Conservation (phyloP, 139 green algal genomes). For the Chlorella sp. region DNA sequence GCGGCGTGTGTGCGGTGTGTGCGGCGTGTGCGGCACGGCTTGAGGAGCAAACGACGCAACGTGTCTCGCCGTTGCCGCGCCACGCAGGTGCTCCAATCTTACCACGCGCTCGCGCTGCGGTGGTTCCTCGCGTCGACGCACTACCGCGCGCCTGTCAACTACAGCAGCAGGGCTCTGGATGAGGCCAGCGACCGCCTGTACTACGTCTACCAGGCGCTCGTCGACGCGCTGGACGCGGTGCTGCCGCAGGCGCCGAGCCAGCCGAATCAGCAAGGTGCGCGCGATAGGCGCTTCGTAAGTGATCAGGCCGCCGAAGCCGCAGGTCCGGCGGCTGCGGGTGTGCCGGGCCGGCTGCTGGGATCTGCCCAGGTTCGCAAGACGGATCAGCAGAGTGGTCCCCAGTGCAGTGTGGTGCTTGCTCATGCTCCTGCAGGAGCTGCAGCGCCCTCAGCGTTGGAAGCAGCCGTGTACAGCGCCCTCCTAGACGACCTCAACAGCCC, state of each 20-base stretch:
- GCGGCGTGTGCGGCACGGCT: too few relatives aligned
- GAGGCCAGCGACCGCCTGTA: constrained; percentile 77
- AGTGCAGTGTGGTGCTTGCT: neutral
- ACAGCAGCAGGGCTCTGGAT: constrained; percentile 76
- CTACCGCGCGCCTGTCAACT: constrained; percentile 92
- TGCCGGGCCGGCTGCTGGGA: neutral
- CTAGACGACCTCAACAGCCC: constrained; percentile 91
- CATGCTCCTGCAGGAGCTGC: too few relatives aligned
- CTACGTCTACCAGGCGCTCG: constrained; percentile 84
- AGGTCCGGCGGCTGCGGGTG: neutral
- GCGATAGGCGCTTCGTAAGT: neutral
- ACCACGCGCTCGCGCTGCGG: constrained; percentile 82
- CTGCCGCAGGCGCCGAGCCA: constrained; percentile 10
- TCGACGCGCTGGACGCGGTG: constrained; percentile 31
- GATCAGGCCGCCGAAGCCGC: neutral
- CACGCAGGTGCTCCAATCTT: constrained; percentile 63
- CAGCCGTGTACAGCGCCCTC: constrained; percentile 41
- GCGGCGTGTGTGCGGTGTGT: too few relatives aligned
- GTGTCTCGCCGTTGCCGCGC: neutral
- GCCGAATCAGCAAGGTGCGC: neutral
- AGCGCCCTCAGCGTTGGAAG: constrained; percentile 5
- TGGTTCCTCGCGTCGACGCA: constrained; percentile 92
- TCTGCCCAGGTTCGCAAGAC: too few relatives aligned
- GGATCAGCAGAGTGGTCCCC: too few relatives aligned
- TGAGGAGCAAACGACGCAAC: neutral